Conservation (phyloP, 2,329 filamentous ascomycete species). For the Leptosphaerulina australis region DNA sequence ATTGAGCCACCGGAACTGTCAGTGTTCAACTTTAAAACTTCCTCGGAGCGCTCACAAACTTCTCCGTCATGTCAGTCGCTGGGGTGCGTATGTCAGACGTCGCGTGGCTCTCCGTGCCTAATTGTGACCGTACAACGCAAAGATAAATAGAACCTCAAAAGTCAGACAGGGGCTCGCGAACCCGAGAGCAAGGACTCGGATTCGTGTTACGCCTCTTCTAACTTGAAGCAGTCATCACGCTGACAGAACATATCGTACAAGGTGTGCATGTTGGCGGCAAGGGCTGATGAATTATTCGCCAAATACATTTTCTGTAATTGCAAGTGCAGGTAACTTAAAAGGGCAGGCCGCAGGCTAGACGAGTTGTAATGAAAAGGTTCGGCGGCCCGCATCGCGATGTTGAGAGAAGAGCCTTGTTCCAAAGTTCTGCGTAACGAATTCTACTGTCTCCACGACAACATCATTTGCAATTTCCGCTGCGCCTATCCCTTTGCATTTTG, state of each 20-base stretch:
- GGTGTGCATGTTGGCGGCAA: constrained; percentile 12
- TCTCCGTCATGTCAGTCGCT: background rate
- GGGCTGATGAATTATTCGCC: constrained; percentile 5
- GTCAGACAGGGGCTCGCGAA: constrained; percentile 6
- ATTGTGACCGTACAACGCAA: background rate
- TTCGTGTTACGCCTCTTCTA: constrained; percentile 12
- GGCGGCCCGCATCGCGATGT: constrained; percentile 17
- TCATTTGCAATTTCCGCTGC: background rate
- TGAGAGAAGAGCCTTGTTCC: constrained; percentile 16
- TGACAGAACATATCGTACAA: constrained; percentile 7
- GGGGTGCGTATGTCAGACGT: constrained; percentile 5
- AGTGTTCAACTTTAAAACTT: background rate
- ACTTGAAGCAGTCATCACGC: constrained; percentile 4
- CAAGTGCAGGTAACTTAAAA: constrained; percentile 5
- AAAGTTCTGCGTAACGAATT: background rate
- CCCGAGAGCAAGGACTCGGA: constrained; percentile 19
- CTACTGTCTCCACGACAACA: constrained; percentile 3
- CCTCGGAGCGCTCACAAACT: background rate
- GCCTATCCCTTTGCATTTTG: constrained; percentile 3
- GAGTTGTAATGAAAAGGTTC: constrained; percentile 3
- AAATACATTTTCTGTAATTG: constrained; percentile 3
- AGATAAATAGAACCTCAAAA: constrained; percentile 1
- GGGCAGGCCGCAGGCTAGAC: constrained; percentile 10
- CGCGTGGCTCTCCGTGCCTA: constrained; percentile 2
- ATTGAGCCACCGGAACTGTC: background rate